Evolutionary conservation across 495 filamentous ascomycete genomes (phyloP), one percentile per base, ranked within the genome.

Genomic region (Poronia punctata): DNA sequence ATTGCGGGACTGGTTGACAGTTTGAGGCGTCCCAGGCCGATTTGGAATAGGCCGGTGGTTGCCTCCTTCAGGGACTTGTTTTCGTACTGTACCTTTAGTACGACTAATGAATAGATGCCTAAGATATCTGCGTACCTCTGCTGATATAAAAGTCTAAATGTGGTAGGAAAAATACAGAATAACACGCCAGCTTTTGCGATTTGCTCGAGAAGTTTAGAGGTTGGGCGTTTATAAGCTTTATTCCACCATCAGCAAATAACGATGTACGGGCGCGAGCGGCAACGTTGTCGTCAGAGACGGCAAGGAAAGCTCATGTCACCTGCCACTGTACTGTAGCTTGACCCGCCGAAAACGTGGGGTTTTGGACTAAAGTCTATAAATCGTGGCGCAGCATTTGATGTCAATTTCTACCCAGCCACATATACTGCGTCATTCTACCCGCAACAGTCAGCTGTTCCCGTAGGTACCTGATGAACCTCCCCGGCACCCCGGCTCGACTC

Each of bases 401-500:
- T 32, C 17, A 4, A 5, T 3, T 7, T 10, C 22, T 34, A 19
- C 34, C n/a, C 8, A 37, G 41, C 41, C 41, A 44, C 41, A 44
- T 8, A 5, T 3, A 7, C 41, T 37, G 41, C 41, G 33, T 44
- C 41, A 44, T 44, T 26, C n/a, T n/a, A n/a, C n/a, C n/a, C n/a
- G n/a, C n/a, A n/a, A n/a, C n/a, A 11, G 11, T 6, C 23, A 25
- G 23, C 26, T 11, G 26, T 29, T 4, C 26, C 31, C 18, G 9
- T 4, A 33, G 31, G 16, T 19, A 16, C 2, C 16, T 33, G 23
- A 25, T 5, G 23, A 11, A 25, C 23, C 5, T 11, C 11, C 6
- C 16, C 31, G 31, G 7, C 31, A n/a, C n/a, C 20, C 16, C 31
- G 31, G 22, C 24, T 35, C 25, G 24, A 35, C 41, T 37, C 34